A percentile compares a stretch with the other conserved stretches of the same genome.
Evolutionary conservation across 345 rosid species (phyloP).

Genomic region (Iberis pinnata): DNA sequence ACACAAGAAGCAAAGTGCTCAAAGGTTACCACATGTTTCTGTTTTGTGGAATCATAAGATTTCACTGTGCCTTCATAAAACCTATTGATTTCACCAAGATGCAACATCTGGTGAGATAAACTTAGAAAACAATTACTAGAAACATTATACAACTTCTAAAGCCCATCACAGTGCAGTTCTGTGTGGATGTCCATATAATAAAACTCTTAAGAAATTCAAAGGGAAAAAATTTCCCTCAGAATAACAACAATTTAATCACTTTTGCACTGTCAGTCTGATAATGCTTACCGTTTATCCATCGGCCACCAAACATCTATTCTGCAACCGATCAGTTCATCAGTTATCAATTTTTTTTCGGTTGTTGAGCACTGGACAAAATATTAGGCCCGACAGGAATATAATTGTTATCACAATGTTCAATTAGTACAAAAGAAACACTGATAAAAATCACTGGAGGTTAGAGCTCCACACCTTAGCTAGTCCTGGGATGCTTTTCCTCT

Average conservation of each 20-base stretch:
- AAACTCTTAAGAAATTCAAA: neutral
- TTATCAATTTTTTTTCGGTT: conserved; percentile 41
- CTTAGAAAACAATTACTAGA: neutral
- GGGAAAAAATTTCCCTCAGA: neutral
- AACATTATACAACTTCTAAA: too few species aligned
- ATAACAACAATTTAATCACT: neutral
- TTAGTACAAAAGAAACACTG: conserved; percentile 9
- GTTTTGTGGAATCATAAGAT: conserved; percentile 73
- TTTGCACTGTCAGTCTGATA: conserved; percentile 11
- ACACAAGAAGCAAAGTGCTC: conserved; percentile 8
- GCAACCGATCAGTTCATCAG: conserved; percentile 74
- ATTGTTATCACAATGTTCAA: conserved; percentile 4
- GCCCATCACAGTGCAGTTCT: neutral
- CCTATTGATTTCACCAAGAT: conserved; percentile 42
- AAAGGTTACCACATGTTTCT: conserved; percentile 78
- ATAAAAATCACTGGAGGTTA: conserved; percentile 9
- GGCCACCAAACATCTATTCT: conserved; percentile 99
- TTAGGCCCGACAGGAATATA: conserved; percentile 15
- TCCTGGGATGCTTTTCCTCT: conserved; percentile 64
- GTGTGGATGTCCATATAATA: neutral
- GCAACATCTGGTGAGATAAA: conserved; percentile 13
- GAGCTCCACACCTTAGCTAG: conserved; percentile 57
- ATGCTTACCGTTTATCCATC: conserved; percentile 86
- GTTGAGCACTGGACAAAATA: conserved; percentile 52
- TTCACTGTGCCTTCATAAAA: conserved; percentile 88